phyloP scores from a whole-genome alignment of 257 asterid species.

The Lantana camara region DNA sequence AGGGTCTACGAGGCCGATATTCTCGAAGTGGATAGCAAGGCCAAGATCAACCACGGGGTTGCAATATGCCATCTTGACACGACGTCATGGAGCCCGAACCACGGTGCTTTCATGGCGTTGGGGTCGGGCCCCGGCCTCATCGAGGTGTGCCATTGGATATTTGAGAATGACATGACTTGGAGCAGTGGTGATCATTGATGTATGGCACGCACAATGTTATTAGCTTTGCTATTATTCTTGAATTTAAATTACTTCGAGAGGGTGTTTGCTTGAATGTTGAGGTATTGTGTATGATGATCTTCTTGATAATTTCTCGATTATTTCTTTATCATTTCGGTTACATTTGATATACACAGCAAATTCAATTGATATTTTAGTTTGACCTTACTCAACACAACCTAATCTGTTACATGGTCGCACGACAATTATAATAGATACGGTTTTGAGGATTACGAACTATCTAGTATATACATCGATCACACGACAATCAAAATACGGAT shows the following conservation, averaged over 20 bases:
- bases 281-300: background rate
- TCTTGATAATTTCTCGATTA: background rate
- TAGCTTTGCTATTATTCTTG: background rate
- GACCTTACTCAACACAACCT: no score
- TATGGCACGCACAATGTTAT: background rate
- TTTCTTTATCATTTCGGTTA: no score
- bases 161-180: constrained; percentile 95
- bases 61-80: constrained; percentile 91
- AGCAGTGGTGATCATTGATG: constrained; percentile 40
- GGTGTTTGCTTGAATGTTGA: constrained; percentile 22
- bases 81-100: constrained; percentile 75
- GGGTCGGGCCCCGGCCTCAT: constrained; percentile 76
- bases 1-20: constrained; percentile 75
- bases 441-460: no score
- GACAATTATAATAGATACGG: no score
- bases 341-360: no score
- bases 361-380: no score
- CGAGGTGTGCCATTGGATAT: constrained; percentile 96
- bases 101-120: constrained; percentile 76
- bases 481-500: no score
- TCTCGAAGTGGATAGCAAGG: constrained; percentile 52
- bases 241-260: background rate
- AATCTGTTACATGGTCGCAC: no score
- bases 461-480: no score
- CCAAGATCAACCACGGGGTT: constrained; percentile 66